Conservation (phyloP, 768 basidiomycete genomes). For the Daedaleopsis sinensis region DNA sequence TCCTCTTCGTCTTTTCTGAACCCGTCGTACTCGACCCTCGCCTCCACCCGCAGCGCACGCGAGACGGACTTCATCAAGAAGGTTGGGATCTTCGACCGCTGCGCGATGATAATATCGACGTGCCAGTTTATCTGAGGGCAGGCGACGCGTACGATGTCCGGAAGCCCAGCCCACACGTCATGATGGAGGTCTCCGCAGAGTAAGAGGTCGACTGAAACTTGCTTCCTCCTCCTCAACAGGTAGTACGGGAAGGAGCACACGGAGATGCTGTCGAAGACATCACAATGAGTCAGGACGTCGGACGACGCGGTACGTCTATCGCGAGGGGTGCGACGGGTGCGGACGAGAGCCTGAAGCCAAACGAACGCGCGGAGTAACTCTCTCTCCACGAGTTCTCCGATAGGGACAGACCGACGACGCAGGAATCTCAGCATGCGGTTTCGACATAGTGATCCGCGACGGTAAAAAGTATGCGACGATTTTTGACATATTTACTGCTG, state of each 20-base stretch:
- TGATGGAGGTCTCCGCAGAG: slow-evolving; percentile 26
- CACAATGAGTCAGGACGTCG: slow-evolving; percentile 50
- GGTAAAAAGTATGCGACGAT: too few species aligned
- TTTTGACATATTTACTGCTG: too few species aligned
- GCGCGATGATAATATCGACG: slow-evolving; percentile 30
- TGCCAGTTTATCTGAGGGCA: not conserved
- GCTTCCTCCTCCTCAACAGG: too few species aligned
- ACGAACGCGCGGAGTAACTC: slow-evolving; percentile 36
- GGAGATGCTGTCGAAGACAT: slow-evolving; percentile 41
- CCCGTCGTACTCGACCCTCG: slow-evolving; percentile 38
- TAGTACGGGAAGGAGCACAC: slow-evolving; percentile 37
- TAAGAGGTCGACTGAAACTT: slow-evolving; percentile 34
- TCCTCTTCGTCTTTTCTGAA: slow-evolving; percentile 32
- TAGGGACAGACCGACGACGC: slow-evolving; percentile 34
- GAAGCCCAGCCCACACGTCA: slow-evolving; percentile 28
- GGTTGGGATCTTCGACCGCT: slow-evolving; percentile 38
- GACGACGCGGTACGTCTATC: slow-evolving; percentile 45
- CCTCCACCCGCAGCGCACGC: slow-evolving; percentile 39
- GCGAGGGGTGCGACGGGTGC: slow-evolving; percentile 26
- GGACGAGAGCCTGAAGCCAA: slow-evolving; percentile 12
- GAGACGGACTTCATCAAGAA: slow-evolving; percentile 36
- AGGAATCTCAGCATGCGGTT: slow-evolving; percentile 42
- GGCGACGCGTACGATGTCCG: slow-evolving; percentile 20
- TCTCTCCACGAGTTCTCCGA: slow-evolving; percentile 47
- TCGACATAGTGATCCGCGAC: too few species aligned